These are phyloP conservation scores for Entelexis paramagnoliae DNA, from an alignment of 1,139 yeast genomes.

Conservation along the genomic window DNA sequence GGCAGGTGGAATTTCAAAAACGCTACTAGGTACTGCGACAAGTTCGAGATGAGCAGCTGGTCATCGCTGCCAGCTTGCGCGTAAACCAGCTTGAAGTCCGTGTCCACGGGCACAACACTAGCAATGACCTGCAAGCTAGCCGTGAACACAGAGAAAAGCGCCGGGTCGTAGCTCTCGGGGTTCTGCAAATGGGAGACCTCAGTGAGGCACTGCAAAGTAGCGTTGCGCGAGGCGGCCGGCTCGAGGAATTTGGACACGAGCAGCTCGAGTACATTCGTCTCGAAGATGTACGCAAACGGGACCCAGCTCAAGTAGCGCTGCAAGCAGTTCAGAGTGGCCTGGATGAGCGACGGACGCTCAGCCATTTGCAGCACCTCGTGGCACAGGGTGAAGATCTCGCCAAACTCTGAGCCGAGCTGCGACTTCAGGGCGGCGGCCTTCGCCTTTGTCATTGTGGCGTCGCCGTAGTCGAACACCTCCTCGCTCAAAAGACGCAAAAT, in stretches of 20 bases:
- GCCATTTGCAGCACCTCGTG: conserved; percentile 88
- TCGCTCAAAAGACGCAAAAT: conserved; percentile 81
- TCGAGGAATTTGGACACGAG: conserved; percentile 66
- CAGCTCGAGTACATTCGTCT: conserved; percentile 65
- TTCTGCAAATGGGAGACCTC: conserved; percentile 68
- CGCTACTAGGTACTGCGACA: conserved; percentile 86
- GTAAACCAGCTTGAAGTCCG: conserved; percentile 67
- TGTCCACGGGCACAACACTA: conserved; percentile 59
- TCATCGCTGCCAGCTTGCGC: conserved; percentile 67
- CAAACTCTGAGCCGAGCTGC: conserved; percentile 82
- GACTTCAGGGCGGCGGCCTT: conserved; percentile 73
- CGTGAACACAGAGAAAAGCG: conserved; percentile 61
- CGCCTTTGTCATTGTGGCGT: conserved; percentile 94
- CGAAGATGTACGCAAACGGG: conserved; percentile 79
- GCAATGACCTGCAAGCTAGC: conserved; percentile 63
- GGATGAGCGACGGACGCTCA: conserved; percentile 65
- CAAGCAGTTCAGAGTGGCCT: conserved; percentile 75
- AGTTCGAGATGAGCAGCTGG: conserved; percentile 89
- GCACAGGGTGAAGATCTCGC: conserved; percentile 85
- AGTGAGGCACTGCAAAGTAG: conserved; percentile 81
- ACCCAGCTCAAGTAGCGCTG: conserved; percentile 90
- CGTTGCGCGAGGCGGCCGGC: conserved; percentile 71
- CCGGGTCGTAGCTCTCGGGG: conserved; percentile 52
- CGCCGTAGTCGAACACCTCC: conserved; percentile 89
- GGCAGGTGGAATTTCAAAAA: conserved; percentile 67